Evolutionary conservation across 1,284 basidiomycete species (phyloP).

Genomic region (Prillingera fragicola): DNA sequence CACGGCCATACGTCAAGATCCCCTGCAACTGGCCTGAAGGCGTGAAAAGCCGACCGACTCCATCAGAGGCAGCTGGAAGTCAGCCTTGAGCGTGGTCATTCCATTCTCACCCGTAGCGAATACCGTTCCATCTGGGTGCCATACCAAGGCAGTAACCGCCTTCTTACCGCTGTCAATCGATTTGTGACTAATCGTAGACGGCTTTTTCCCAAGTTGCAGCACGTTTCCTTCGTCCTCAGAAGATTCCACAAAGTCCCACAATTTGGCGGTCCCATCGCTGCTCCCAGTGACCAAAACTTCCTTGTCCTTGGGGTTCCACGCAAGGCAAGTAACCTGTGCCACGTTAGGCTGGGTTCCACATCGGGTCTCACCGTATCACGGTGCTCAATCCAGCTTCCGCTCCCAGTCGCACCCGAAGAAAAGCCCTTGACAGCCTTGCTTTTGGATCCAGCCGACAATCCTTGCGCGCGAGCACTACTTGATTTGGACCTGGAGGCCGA

Average conservation of each 20-base stretch:
- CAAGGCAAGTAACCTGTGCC: constrained; percentile 33
- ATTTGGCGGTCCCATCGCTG: constrained; percentile 32
- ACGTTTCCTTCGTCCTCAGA: background rate
- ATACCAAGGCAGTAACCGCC: constrained; percentile 30
- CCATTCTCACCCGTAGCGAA: constrained; percentile 30
- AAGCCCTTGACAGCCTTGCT: background rate
- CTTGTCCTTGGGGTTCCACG: constrained; percentile 41
- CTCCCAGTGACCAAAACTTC: constrained; percentile 35
- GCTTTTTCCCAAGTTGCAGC: constrained; percentile 17
- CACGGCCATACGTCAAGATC: constrained; percentile 40
- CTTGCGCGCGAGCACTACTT: too few species aligned
- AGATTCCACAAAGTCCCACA: constrained; percentile 37
- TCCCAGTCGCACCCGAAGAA: background rate
- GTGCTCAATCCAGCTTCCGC: constrained; percentile 27
- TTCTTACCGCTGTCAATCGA: constrained; percentile 38
- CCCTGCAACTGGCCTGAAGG: constrained; percentile 39
- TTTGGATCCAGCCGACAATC: background rate
- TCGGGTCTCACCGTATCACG: constrained; percentile 34
- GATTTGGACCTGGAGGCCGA: too few species aligned
- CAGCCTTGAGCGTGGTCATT: background rate
- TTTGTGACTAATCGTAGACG: constrained; percentile 30
- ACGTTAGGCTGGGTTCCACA: too few species aligned
- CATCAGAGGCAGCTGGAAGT: constrained; percentile 22
- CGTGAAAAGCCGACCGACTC: constrained; percentile 40
- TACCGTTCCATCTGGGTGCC: constrained; percentile 43